Percentiles rank a stretch among this genome's conserved stretches.
These are phyloP conservation scores for Colletotrichum spaethianum DNA, from an alignment of 2,329 filamentous ascomycete genomes.

Conservation along the genomic window DNA sequence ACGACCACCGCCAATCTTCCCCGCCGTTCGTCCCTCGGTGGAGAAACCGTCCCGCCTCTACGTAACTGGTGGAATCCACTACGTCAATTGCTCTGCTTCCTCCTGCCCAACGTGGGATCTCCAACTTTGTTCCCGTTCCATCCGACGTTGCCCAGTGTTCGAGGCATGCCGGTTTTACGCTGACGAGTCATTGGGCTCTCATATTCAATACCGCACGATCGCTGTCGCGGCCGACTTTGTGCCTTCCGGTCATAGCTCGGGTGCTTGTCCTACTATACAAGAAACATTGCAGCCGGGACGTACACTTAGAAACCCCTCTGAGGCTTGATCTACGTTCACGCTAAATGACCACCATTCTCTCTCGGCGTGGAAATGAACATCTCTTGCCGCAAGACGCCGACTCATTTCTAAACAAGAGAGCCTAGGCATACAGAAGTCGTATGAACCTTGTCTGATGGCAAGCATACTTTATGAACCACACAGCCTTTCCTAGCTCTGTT, in stretches of 20 bases:
- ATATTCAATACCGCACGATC: background rate
- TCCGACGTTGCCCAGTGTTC: conserved; percentile 28
- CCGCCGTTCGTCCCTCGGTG: conserved; percentile 28
- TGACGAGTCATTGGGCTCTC: conserved; percentile 32
- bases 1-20: conserved; percentile 15
- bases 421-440: background rate
- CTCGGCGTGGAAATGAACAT: background rate
- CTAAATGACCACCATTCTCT: background rate
- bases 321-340: background rate
- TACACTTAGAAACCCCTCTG: background rate
- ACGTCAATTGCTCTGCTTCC: conserved; percentile 28
- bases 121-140: conserved; percentile 10
- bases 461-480: background rate
- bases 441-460: background rate
- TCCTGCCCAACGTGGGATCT: conserved; percentile 3
- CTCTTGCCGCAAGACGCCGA: background rate
- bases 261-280: background rate
- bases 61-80: conserved; percentile 29
- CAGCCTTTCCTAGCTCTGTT: background rate
- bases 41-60: conserved; percentile 30
- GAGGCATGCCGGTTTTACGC: conserved; percentile 22
- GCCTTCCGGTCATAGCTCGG: background rate
- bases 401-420: conserved; percentile 4
- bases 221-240: background rate
- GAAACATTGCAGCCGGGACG: background rate